Base-by-base conservation (phyloP, 2,329 filamentous ascomycete genomes). In the Berkeleyomyces rouxiae region DNA sequence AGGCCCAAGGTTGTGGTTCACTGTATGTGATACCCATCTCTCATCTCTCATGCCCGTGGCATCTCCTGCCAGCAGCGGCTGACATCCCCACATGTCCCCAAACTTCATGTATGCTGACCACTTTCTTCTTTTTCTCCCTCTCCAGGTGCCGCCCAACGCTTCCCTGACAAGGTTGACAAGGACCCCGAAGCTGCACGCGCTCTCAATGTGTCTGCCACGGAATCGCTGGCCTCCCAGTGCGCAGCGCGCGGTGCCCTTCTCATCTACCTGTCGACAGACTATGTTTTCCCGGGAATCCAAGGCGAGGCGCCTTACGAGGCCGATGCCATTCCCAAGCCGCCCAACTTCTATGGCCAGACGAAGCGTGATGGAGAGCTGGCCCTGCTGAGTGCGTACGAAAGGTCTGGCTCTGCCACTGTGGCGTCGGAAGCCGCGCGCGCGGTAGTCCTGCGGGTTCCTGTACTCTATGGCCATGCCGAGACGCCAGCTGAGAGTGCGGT, bases 281-380 rank as follows among this genome's bases (percentile, higher is more conserved):
- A 91, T 69, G 87, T 91, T 59, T 91, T 91, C 70, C 76, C 86
- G 0, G 87, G 87, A 13, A 77, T 75, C 44, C 79, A 79, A 1
- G 89, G 90, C n/a, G 86, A 95, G 62, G 90, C 90, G 4, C 91
- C 90, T 0, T 96, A 96, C 72, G 82, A 85, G 68, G 76, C 79
- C 0, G 78, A 83, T 65, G 80, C 84, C 1, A 69, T 75, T 7
- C 82, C 88, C 0, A 76, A 76, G 1, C 90, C 90, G 9, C 83
- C 90, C 2, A 96, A 96, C 69, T 73, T 91, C 65, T 96, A 84
- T 67, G 81, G 81, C 4, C 76, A 82, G 70, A 83, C 80, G 11
- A 84, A 84, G 71, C 72, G 82, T 3, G 81, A 83, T 23, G 81
- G 81, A 1, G 81, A 84, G 70, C 69, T 68, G 13, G 90, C 83